These are phyloP conservation scores for Fusarium algeriense DNA, from an alignment of 2,329 filamentous ascomycete genomes.

Conservation along the genomic window DNA sequence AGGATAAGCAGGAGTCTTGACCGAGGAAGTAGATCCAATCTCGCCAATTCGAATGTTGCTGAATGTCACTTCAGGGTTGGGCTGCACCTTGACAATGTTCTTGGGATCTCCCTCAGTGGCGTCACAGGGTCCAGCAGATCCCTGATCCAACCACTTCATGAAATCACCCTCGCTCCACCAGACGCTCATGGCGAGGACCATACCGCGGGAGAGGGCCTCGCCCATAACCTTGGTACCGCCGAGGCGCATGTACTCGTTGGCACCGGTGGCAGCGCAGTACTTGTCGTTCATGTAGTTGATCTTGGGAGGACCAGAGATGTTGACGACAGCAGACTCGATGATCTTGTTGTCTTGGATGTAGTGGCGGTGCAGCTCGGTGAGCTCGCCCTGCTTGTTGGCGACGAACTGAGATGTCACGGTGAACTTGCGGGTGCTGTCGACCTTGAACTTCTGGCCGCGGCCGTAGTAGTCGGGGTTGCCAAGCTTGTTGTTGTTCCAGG, in stretches of 20 bases:
- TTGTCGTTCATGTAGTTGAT: constrained; percentile 54
- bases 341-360: constrained; percentile 55
- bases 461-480: constrained; percentile 51
- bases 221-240: constrained; percentile 61
- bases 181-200: constrained; percentile 65
- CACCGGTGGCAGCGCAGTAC: constrained; percentile 51
- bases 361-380: constrained; percentile 63
- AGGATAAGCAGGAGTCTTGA: constrained; percentile 16
- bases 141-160: constrained; percentile 67
- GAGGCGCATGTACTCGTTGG: constrained; percentile 50
- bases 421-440: constrained; percentile 55
- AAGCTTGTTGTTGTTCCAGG: constrained; percentile 57
- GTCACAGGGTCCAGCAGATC: constrained; percentile 63
- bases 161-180: constrained; percentile 65
- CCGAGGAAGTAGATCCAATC: constrained; percentile 61
- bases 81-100: constrained; percentile 60
- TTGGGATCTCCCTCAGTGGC: constrained; percentile 64
- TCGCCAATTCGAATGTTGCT: constrained; percentile 72
- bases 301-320: constrained; percentile 46
- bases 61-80: constrained; percentile 64
- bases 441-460: constrained; percentile 43
- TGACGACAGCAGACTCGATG: constrained; percentile 38
- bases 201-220: constrained; percentile 59
- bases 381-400: constrained; percentile 52
- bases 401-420: constrained; percentile 66